Conservation (phyloP, 148 eudicot species). For the Fallopia convolvulus region DNA sequence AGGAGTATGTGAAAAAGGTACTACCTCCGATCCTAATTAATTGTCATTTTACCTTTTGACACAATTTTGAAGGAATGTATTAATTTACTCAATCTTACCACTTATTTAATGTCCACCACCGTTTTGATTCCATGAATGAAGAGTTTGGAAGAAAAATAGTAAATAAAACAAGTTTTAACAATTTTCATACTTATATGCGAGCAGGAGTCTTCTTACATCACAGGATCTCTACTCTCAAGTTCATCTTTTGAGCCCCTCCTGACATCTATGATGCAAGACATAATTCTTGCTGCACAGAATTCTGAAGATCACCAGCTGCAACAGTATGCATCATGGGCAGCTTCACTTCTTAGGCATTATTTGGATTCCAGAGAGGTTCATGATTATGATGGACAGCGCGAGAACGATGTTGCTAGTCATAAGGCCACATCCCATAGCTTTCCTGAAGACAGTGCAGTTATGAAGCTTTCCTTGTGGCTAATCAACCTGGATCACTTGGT, state of each 20-base stretch:
- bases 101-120: too few species aligned
- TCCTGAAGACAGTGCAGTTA: constrained; percentile 52
- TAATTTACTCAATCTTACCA: too few species aligned
- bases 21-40: not conserved
- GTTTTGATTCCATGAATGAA: too few species aligned
- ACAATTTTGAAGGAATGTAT: too few species aligned
- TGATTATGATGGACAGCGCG: constrained; percentile 19
- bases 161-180: too few species aligned
- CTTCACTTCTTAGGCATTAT: constrained; percentile 62
- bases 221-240: constrained; percentile 60
- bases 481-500: constrained; percentile 44
- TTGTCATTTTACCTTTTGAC: too few species aligned
- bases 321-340: constrained; percentile 80
- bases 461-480: constrained; percentile 78
- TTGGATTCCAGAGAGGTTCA: constrained; percentile 34
- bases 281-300: constrained; percentile 79
- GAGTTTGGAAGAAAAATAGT: too few species aligned
- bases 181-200: not conserved
- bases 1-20: constrained; percentile 41
- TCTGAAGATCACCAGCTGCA: constrained; percentile 58
- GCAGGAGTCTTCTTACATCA: constrained; percentile 51
- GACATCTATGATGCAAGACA: constrained; percentile 56
- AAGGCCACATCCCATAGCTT: constrained; percentile 37
- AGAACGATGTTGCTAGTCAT: constrained; percentile 22
- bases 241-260: constrained; percentile 42